A percentile compares a stretch with the other conserved stretches of the same genome.
These are phyloP conservation scores for Daldinia bambusicola DNA, from an alignment of 495 filamentous ascomycete genomes.

Conservation along the genomic window DNA sequence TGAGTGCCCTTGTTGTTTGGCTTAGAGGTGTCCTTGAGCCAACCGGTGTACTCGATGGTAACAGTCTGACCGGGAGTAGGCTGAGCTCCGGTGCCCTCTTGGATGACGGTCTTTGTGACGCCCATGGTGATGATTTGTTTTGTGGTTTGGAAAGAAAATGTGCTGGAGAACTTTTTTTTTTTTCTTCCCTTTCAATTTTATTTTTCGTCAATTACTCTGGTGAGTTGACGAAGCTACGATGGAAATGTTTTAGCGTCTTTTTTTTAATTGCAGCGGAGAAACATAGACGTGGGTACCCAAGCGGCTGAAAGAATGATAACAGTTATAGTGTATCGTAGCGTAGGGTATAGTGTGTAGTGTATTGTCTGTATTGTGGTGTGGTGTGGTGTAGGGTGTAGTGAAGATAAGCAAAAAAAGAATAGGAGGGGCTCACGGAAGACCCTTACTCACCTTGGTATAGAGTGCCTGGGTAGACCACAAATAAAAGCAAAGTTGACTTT, in stretches of 20 bases:
- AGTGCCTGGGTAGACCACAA: constrained; percentile 3
- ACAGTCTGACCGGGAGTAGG: constrained; percentile 73
- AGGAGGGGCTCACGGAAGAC: constrained; percentile 5
- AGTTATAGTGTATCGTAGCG: too few relatives aligned
- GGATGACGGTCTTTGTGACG: constrained; percentile 57
- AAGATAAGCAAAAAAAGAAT: neutral
- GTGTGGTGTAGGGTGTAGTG: neutral
- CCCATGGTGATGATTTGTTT: constrained; percentile 54
- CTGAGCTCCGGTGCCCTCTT: constrained; percentile 59
- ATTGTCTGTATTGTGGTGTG: neutral
- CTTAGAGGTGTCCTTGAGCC: constrained; percentile 71
- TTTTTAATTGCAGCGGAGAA: constrained; percentile 27
- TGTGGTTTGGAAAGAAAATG: neutral
- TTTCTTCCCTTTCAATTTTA: neutral
- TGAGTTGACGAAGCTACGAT: constrained; percentile 25
- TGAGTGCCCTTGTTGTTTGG: constrained; percentile 59
- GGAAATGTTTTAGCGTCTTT: constrained; percentile 40
- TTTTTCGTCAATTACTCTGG: constrained; percentile 15
- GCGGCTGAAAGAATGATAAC: constrained; percentile 23
- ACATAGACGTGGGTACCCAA: constrained; percentile 18
- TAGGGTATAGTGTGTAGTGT: too few relatives aligned
- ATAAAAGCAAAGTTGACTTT: constrained; percentile 13
- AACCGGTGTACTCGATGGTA: constrained; percentile 85
- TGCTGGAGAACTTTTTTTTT: constrained; percentile 2
- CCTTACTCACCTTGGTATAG: constrained; percentile 4